phyloP scores from a whole-genome alignment of 441 rosid genomes.

The Euphorbia celastroides region DNA sequence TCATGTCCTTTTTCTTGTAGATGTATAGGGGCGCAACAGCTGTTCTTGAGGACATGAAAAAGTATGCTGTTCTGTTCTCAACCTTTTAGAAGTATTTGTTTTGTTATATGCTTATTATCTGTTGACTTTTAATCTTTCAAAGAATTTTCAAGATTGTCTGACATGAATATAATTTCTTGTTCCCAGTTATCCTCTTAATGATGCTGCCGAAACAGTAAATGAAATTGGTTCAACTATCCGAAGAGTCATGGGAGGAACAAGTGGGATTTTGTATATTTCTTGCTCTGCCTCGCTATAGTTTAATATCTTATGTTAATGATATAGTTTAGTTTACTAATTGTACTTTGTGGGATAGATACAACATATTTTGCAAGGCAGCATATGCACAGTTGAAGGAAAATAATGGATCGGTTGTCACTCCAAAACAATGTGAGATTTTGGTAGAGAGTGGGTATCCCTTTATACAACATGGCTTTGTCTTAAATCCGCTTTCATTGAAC shows the following conservation, averaged over 20 bases:
- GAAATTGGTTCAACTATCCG: conserved; percentile 85
- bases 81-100: conserved; percentile 9
- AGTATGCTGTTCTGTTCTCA: conserved; percentile 43
- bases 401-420: conserved; percentile 37
- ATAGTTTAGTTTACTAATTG: conserved; percentile 3
- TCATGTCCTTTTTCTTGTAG: conserved; percentile 40
- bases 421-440: conserved; percentile 70
- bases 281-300: conserved; percentile 9
- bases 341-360: conserved; percentile 44
- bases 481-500: conserved; percentile 22
- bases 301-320: background rate
- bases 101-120: background rate
- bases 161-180: conserved; percentile 19
- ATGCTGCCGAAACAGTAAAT: conserved; percentile 81
- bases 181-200: conserved; percentile 87
- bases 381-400: conserved; percentile 68
- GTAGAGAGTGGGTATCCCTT: conserved; percentile 12
- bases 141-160: background rate
- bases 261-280: conserved; percentile 72
- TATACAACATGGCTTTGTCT: conserved; percentile 5
- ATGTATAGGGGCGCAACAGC: conserved; percentile 85
- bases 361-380: conserved; percentile 84
- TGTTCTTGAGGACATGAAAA: conserved; percentile 81
- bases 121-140: background rate
- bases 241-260: conserved; percentile 96